These are phyloP conservation scores for Metarhizium robertsii DNA, from an alignment of 2,329 filamentous ascomycete genomes.

Conservation along the genomic window DNA sequence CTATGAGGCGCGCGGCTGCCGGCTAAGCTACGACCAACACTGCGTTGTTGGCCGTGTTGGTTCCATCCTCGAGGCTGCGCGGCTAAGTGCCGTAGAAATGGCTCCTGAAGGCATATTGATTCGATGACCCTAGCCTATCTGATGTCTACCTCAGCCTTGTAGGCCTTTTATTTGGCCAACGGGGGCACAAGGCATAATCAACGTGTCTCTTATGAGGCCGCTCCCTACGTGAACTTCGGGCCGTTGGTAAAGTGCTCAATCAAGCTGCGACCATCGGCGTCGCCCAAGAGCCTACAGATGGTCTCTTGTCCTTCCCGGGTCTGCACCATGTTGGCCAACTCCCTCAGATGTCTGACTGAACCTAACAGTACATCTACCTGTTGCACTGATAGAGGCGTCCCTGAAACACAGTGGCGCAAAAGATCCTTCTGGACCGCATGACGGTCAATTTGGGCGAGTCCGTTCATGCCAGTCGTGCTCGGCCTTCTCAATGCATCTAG, in stretches of 20 bases:
- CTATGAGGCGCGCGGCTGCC: constrained; percentile 1
- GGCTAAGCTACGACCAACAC: neutral
- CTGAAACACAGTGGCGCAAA: constrained; percentile 16
- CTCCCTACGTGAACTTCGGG: constrained; percentile 1
- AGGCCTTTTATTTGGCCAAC: neutral
- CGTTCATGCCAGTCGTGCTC: neutral
- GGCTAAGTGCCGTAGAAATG: neutral
- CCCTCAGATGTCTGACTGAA: constrained; percentile 15
- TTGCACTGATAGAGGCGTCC: constrained; percentile 15
- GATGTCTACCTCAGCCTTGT: neutral
- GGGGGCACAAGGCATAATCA: neutral
- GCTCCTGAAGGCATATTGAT: neutral
- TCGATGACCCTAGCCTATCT: neutral
- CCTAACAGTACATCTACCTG: constrained; percentile 20
- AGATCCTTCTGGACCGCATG: neutral
- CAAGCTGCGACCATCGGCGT: constrained; percentile 18
- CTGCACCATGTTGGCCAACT: constrained; percentile 16
- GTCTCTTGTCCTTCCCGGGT: constrained; percentile 9
- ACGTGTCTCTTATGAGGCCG: neutral
- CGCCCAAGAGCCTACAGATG: constrained; percentile 20
- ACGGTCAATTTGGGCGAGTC: neutral
- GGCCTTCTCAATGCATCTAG: constrained; percentile 29
- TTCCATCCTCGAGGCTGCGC: neutral
- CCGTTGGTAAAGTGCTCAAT: constrained; percentile 19
- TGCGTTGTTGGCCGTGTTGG: neutral